Evolutionary conservation across 768 basidiomycete genomes (phyloP).

Genomic region (Rhodotorula taiwanensis): DNA sequence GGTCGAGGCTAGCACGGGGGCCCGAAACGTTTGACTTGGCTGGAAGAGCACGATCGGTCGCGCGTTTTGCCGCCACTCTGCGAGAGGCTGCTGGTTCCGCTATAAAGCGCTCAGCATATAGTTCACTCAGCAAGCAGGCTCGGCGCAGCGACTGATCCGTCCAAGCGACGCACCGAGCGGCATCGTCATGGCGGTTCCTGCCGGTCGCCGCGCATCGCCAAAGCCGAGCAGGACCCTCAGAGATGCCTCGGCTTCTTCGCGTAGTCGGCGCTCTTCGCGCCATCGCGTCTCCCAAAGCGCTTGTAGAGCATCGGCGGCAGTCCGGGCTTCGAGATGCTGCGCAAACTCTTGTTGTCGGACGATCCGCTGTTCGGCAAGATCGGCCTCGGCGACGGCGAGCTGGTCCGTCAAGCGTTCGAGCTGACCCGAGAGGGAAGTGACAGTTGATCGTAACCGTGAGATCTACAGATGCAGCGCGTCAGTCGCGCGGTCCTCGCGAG

Average conservation of each 20-base stretch:
- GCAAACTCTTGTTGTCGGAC: background rate
- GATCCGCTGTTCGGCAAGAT: background rate
- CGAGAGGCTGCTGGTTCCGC: too few species aligned
- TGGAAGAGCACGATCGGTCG: too few species aligned
- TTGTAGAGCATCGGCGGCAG: background rate
- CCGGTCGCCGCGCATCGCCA: too few species aligned
- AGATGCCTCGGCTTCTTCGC: conserved; percentile 13
- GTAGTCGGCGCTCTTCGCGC: conserved; percentile 12
- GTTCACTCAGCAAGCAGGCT: background rate
- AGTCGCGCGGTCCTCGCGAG: too few species aligned
- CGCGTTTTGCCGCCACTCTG: too few species aligned
- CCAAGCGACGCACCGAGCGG: fast-evolving
- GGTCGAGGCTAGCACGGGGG: too few species aligned
- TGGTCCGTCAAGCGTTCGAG: conserved; percentile 4
- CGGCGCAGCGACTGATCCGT: too few species aligned
- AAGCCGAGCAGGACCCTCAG: background rate
- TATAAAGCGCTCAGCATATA: background rate
- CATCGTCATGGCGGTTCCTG: background rate
- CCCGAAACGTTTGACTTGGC: too few species aligned
- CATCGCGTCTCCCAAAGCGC: conserved; percentile 22
- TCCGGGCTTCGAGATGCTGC: background rate
- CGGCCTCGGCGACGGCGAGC: conserved; percentile 7
- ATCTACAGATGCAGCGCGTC: background rate
- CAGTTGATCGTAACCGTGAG: conserved; percentile 7
- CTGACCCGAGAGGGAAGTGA: conserved; percentile 17